Conservation (phyloP, 257 asterid genomes). For the Haberlea rhodopensis region DNA sequence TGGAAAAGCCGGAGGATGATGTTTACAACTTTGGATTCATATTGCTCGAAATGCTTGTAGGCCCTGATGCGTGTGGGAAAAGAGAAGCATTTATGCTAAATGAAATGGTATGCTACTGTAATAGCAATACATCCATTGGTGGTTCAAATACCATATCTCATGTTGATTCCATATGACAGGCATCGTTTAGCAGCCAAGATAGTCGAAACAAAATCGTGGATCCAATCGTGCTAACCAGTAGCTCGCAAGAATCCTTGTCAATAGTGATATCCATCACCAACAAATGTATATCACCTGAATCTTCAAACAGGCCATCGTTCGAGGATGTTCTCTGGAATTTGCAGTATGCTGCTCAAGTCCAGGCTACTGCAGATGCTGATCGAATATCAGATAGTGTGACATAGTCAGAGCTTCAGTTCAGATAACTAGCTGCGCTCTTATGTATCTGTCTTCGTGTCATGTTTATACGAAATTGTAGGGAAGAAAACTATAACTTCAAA, state of each 20-base stretch:
- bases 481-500: no score
- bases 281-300: slow-evolving; percentile 76
- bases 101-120: slow-evolving; percentile 63
- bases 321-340: slow-evolving; percentile 97
- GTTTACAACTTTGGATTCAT: slow-evolving; percentile 83
- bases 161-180: slow-evolving; percentile 36
- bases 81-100: slow-evolving; percentile 76
- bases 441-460: slow-evolving; percentile 2
- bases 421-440: slow-evolving; percentile 19
- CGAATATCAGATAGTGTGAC: slow-evolving; percentile 66
- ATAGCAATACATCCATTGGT: background rate
- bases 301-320: slow-evolving; percentile 68
- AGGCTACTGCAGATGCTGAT: slow-evolving; percentile 79
- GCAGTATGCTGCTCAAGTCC: slow-evolving; percentile 97
- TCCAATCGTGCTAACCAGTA: slow-evolving; percentile 74
- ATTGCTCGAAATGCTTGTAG: slow-evolving; percentile 85
- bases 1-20: slow-evolving; percentile 62
- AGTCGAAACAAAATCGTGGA: slow-evolving; percentile 79
- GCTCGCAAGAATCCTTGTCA: slow-evolving; percentile 85
- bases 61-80: slow-evolving; percentile 58
- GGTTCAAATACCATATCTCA: background rate
- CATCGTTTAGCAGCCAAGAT: slow-evolving; percentile 92
- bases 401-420: slow-evolving; percentile 41
- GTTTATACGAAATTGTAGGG: background rate
- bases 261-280: slow-evolving; percentile 78